Conservation (phyloP, 192 early-diverging fungal species). For the Globomyces pollinis-pini region DNA sequence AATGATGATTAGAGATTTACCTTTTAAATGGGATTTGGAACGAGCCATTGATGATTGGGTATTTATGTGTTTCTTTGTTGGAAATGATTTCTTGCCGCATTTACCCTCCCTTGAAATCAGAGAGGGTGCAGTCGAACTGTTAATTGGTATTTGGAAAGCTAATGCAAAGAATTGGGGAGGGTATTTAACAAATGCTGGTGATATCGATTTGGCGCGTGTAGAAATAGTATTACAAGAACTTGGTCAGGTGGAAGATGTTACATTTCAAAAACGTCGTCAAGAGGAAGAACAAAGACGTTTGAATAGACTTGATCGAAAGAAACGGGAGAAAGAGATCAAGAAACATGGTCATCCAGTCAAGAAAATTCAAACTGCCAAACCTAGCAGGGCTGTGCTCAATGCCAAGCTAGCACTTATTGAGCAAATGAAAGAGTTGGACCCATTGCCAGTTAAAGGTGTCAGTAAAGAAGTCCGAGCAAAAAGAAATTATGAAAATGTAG, state of each 20-base stretch:
- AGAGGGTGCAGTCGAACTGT: slow-evolving; percentile 68
- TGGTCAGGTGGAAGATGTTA: slow-evolving; percentile 41
- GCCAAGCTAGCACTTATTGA: neutral
- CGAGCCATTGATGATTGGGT: slow-evolving; percentile 95
- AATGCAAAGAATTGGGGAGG: slow-evolving; percentile 52
- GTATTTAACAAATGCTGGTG: slow-evolving; percentile 86
- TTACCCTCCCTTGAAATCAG: slow-evolving; percentile 90
- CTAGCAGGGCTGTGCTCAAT: neutral
- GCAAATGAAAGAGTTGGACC: neutral
- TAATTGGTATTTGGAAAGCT: slow-evolving; percentile 55
- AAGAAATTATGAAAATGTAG: neutral
- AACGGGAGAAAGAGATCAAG: slow-evolving; percentile 10
- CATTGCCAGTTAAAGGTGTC: neutral
- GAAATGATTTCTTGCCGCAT: slow-evolving; percentile 96
- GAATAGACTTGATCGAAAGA: slow-evolving; percentile 18
- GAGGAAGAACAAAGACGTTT: slow-evolving; percentile 36
- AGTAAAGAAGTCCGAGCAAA: slow-evolving; percentile 15
- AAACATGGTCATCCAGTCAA: neutral
- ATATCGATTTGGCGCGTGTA: slow-evolving; percentile 37
- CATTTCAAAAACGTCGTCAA: slow-evolving; percentile 36
- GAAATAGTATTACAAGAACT: slow-evolving; percentile 42
- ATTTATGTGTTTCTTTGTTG: slow-evolving; percentile 87
- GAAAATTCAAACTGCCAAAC: neutral
- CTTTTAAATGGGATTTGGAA: slow-evolving; percentile 69
- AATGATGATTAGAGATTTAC: slow-evolving; percentile 52